Evolutionary conservation across 2,329 filamentous ascomycete species (phyloP), one percentile per base, ranked within the genome.

Genomic region (Botrytis tulipae): DNA sequence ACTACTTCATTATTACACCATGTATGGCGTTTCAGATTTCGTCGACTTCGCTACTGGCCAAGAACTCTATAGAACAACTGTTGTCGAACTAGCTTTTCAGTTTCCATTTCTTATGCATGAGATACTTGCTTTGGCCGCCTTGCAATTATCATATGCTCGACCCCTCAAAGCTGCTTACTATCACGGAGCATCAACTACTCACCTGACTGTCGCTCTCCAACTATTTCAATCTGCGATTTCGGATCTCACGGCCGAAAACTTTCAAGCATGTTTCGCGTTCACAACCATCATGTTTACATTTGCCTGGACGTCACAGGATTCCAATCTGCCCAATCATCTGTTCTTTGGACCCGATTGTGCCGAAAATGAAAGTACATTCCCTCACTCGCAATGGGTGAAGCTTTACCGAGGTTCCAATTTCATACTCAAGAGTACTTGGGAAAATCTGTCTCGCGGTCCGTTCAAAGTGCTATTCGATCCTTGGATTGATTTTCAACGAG

Each of bases 1-100:
- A 72, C 76, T 86, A 35, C 80, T 83, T 61, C 83, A 86, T 73
- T 78, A 83, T 66, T 85, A 84, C 76, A 81, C 84, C 40, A 83
- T 80, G 18, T 83, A 82, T 7, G 81, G 82, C 66, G 75, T 42
- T 40, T 42, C 69, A 61, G 78, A 67, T 67, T 79, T 77, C 37
- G 32, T 76, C n/a, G 76, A 78, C 35, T 74, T 72, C 37, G 16
- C 67, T 10, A 70, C 67, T 16, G 63, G 68, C 5, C 44, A 71
- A n/a, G 67, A 76, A 46, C 61, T 80, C 10, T 78, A 78, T 54
- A 74, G 78, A n/a, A 76, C 77, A 20, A 74, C 73, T 25, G 73
- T 80, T 59, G 74, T 79, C 46, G 66, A 78, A 68, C 16, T 77
- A 40, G 77, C 77, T 32, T 77, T 80, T 32, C 66, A 76, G 8